Evolutionary conservation across 2,329 filamentous ascomycete genomes (phyloP).

Genomic region (Spiromastix sp.): DNA sequence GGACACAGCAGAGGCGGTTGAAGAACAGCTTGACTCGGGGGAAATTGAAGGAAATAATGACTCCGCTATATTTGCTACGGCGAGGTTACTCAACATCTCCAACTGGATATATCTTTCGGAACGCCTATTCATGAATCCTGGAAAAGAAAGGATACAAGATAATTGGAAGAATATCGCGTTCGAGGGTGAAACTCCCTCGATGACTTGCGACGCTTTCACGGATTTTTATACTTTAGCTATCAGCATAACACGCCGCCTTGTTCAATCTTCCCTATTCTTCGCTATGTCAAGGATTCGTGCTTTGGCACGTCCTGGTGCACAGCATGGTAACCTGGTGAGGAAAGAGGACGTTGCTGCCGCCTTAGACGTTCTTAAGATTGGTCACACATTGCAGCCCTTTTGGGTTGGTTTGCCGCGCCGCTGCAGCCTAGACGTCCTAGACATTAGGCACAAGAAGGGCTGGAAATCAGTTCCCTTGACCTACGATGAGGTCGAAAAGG

Average conservation of each 20-base stretch:
- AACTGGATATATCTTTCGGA: conserved; percentile 56
- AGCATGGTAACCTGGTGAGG: conserved; percentile 27
- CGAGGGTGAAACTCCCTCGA: conserved; percentile 48
- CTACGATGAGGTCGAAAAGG: conserved; percentile 27
- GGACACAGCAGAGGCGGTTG: conserved; percentile 21
- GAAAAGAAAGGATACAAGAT: conserved; percentile 43
- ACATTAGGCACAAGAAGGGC: conserved; percentile 23
- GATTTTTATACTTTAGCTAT: conserved; percentile 62
- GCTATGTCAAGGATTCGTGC: conserved; percentile 57
- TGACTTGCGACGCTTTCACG: conserved; percentile 64
- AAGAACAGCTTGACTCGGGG: conserved; percentile 14
- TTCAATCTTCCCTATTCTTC: conserved; percentile 60
- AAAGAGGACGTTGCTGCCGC: conserved; percentile 45
- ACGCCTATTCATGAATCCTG: conserved; percentile 64
- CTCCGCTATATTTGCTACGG: conserved; percentile 34
- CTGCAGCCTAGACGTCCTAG: conserved; percentile 41
- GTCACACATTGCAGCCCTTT: conserved; percentile 33
- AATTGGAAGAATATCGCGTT: conserved; percentile 58
- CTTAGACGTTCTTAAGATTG: conserved; percentile 43
- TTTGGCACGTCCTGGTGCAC: conserved; percentile 22
- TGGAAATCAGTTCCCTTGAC: conserved; percentile 20
- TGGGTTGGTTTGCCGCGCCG: conserved; percentile 45
- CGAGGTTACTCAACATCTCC: conserved; percentile 47
- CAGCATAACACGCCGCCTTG: conserved; percentile 58
- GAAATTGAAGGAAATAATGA: background rate